Conservation (phyloP, 495 filamentous ascomycete species). For the Amniculicola lignicola region DNA sequence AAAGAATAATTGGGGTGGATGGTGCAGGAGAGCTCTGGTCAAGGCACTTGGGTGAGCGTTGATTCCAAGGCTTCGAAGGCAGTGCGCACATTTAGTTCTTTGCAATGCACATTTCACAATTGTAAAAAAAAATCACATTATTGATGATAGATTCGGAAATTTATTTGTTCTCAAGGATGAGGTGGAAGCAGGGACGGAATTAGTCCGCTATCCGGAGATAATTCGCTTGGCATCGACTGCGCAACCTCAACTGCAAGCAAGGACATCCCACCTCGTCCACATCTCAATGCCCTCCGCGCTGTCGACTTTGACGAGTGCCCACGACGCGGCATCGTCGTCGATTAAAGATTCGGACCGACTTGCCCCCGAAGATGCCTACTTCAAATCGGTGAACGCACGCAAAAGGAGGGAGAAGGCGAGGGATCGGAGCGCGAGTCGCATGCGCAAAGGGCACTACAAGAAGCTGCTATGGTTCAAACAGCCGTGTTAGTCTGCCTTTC, state of each 20-base stretch:
- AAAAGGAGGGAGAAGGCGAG: conserved; percentile 51
- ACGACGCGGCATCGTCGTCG: neutral
- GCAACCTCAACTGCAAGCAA: neutral
- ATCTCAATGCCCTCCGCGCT: neutral
- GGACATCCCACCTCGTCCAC: neutral
- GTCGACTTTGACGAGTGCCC: neutral
- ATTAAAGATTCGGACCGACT: conserved; percentile 41
- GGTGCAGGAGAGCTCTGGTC: neutral
- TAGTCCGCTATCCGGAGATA: too few relatives aligned
- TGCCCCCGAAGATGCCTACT: conserved; percentile 81
- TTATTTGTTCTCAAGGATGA: too few relatives aligned
- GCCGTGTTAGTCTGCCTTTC: conserved; percentile 58
- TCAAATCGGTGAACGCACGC: conserved; percentile 47
- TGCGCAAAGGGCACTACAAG: conserved; percentile 73
- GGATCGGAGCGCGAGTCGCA: conserved; percentile 56
- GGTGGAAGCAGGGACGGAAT: too few relatives aligned
- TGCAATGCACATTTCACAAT: too few relatives aligned
- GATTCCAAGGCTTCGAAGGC: too few relatives aligned
- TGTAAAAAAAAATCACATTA: too few relatives aligned
- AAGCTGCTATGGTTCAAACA: conserved; percentile 98
- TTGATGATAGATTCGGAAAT: too few relatives aligned
- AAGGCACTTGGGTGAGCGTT: neutral
- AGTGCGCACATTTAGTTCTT: too few relatives aligned
- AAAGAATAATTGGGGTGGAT: neutral
- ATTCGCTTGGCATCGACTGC: too few relatives aligned